Conservation (phyloP, 1,139 yeast species). For the Suhomyces choctaworum region DNA sequence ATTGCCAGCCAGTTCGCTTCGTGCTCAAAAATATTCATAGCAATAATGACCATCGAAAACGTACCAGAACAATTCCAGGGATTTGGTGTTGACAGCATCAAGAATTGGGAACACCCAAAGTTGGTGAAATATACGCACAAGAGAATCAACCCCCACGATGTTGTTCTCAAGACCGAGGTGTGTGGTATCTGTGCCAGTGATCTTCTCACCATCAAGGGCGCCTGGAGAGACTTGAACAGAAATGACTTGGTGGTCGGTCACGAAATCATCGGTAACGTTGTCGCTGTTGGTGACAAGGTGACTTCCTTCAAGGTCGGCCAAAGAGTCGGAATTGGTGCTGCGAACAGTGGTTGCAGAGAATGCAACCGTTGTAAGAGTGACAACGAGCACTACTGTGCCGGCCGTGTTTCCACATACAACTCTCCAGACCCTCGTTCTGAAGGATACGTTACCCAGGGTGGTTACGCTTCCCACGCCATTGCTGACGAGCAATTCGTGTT, state of each 20-base stretch:
- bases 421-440: conserved; percentile 33
- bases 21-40: too few species aligned
- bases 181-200: conserved; percentile 48
- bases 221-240: conserved; percentile 35
- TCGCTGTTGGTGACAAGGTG: conserved; percentile 42
- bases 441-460: conserved; percentile 52
- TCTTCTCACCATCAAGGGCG: conserved; percentile 41
- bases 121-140: conserved; percentile 30
- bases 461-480: conserved; percentile 53
- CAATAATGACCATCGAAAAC: conserved; percentile 6
- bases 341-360: conserved; percentile 42
- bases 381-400: conserved; percentile 50
- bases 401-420: conserved; percentile 45
- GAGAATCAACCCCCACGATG: conserved; percentile 32
- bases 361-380: conserved; percentile 44
- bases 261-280: conserved; percentile 49
- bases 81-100: conserved; percentile 30
- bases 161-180: conserved; percentile 34
- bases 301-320: conserved; percentile 38
- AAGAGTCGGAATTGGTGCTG: conserved; percentile 56
- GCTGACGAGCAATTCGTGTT: conserved; percentile 49
- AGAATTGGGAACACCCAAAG: conserved; percentile 37
- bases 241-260: conserved; percentile 46
- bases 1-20: too few species aligned
- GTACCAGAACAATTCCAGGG: conserved; percentile 36